These are phyloP conservation scores for Angomonas deanei DNA, from an alignment of 208 protist genomes.

Conservation along the genomic window DNA sequence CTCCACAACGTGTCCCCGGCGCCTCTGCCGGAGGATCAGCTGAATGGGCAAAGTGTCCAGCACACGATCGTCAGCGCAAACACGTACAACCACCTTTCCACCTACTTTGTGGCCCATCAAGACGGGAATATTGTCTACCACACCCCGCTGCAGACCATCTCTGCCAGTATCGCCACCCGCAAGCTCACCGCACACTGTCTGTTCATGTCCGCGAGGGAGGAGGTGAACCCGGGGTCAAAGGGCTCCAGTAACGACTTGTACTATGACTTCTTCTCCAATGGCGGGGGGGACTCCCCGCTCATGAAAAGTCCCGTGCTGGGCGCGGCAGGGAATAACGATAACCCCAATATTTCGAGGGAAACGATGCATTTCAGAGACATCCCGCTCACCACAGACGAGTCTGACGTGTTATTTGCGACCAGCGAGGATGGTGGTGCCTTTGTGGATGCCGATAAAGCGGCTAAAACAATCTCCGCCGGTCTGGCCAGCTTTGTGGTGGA, in stretches of 20 bases:
- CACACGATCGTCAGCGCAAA: constrained; percentile 67
- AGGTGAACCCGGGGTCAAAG: constrained; percentile 16
- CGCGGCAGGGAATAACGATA: too few species aligned
- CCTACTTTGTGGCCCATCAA: constrained; percentile 69
- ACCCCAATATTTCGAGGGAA: neutral
- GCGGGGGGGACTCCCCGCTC: constrained; percentile 1
- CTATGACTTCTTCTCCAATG: neutral
- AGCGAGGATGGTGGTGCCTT: constrained; percentile 22
- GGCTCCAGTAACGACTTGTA: constrained; percentile 4
- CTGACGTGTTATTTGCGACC: constrained; percentile 16
- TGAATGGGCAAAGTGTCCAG: constrained; percentile 41
- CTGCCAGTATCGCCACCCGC: constrained; percentile 48
- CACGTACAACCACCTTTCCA: constrained; percentile 76
- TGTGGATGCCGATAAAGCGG: constrained; percentile 68
- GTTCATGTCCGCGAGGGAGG: constrained; percentile 47
- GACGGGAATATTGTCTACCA: constrained; percentile 44
- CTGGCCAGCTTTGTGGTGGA: constrained; percentile 71
- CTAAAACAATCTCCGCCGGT: constrained; percentile 56
- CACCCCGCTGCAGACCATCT: constrained; percentile 61
- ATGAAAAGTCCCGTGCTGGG: too few species aligned
- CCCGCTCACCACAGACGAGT: constrained; percentile 7
- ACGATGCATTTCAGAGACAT: constrained; percentile 16
- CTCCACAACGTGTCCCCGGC: constrained; percentile 3
- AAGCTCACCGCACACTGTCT: constrained; percentile 72
- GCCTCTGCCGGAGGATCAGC: constrained; percentile 16